A percentile compares a stretch with the other conserved stretches of the same genome.
Evolutionary conservation across 257 asterid species (phyloP).

Genomic region (Jacaranda mimosifolia): DNA sequence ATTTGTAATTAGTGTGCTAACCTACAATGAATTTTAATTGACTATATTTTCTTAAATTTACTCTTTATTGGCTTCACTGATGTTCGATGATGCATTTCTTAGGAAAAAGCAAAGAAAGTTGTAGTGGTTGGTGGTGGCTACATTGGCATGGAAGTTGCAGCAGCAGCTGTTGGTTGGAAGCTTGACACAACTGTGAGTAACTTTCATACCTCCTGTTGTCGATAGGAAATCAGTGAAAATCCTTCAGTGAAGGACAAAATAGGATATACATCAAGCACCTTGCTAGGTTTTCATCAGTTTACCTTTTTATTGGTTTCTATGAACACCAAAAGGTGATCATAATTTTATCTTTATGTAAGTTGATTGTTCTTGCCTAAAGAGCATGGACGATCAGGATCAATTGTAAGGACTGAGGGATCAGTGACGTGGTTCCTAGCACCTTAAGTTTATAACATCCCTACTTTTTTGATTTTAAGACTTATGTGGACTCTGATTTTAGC

Average conservation of each 20-base stretch:
- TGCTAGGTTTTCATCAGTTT: background rate
- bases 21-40: slow-evolving; percentile 7
- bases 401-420: background rate
- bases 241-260: background rate
- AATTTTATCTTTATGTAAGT: background rate
- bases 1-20: slow-evolving; percentile 26
- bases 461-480: background rate
- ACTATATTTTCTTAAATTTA: background rate
- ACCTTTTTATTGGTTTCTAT: background rate
- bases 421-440: background rate
- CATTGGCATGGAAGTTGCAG: slow-evolving; percentile 99
- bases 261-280: background rate
- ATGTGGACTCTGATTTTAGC: slow-evolving; percentile 9
- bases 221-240: background rate
- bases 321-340: background rate
- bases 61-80: slow-evolving; percentile 11
- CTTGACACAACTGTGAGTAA: slow-evolving; percentile 90
- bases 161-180: slow-evolving; percentile 95
- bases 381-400: background rate
- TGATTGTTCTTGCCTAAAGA: background rate
- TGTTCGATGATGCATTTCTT: slow-evolving; percentile 2
- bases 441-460: background rate
- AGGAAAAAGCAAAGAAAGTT: slow-evolving; percentile 89
- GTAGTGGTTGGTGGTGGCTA: slow-evolving; percentile 98
- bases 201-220: slow-evolving; percentile 20